phyloP scores from a whole-genome alignment of 2,329 filamentous ascomycete species.

The Colletotrichum sp. region DNA sequence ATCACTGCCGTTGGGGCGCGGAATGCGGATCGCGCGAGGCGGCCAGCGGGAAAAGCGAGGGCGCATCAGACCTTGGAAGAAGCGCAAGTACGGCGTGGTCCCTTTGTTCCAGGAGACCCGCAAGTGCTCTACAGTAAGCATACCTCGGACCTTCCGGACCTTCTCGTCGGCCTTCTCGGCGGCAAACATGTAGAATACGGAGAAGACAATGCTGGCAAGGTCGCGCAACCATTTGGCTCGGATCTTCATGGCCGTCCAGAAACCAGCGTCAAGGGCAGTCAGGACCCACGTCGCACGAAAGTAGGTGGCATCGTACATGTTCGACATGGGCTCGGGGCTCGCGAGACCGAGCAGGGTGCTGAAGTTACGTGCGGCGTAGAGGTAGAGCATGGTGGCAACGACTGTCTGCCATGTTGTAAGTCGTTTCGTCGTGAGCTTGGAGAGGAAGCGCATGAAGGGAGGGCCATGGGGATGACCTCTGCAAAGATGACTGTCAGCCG shows the following conservation, averaged over 20 bases:
- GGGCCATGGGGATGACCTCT: slow-evolving; percentile 90
- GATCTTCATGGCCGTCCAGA: slow-evolving; percentile 98
- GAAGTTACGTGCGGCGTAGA: slow-evolving; percentile 93
- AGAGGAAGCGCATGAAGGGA: slow-evolving; percentile 74
- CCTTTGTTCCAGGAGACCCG: slow-evolving; percentile 96
- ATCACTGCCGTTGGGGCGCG: slow-evolving; percentile 77
- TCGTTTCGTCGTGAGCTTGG: slow-evolving; percentile 69
- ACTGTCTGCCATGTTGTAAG: slow-evolving; percentile 91
- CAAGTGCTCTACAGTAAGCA: slow-evolving; percentile 88
- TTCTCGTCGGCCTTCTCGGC: slow-evolving; percentile 97
- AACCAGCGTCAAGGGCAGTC: slow-evolving; percentile 92
- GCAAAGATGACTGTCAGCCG: not conserved
- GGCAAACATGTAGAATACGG: slow-evolving; percentile 88
- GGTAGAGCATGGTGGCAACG: slow-evolving; percentile 84
- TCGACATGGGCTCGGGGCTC: slow-evolving; percentile 90
- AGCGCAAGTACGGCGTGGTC: slow-evolving; percentile 82
- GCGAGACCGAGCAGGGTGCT: slow-evolving; percentile 90
- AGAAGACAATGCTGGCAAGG: slow-evolving; percentile 82
- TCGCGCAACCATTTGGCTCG: slow-evolving; percentile 80
- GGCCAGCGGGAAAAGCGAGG: slow-evolving; percentile 82
- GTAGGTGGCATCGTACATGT: slow-evolving; percentile 90
- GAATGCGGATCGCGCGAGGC: slow-evolving; percentile 83
- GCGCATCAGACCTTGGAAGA: slow-evolving; percentile 74
- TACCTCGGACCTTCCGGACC: slow-evolving; percentile 86
- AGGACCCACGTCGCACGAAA: slow-evolving; percentile 97